Base-by-base conservation (phyloP, 1,139 yeast species). In the Nakaseomyces glabratus region DNA sequence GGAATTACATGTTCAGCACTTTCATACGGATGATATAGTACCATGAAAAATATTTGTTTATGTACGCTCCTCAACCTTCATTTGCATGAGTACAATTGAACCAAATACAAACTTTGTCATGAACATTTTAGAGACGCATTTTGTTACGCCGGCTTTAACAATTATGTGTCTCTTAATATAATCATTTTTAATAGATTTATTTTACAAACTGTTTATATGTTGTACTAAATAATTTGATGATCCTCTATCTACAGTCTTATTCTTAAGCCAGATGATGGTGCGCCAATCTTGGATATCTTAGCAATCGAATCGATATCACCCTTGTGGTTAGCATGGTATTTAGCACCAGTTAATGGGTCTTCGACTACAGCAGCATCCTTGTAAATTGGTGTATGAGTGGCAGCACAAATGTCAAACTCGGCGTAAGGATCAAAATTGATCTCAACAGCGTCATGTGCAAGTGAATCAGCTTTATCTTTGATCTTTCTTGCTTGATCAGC, bases 241-340 rank as follows among this genome's bases (percentile, higher is more conserved):
- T 10, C 24, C 19, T 10, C 5, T 12, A 21, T 10, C 19, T 29
- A 34, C 9, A 34, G 21, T 11, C 16, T 22, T 12, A 62, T 55
- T 52, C 93, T 76, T 52, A 88, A 71, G 15, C 98, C 98, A 19
- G 95, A 81, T n/a, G 95, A 93, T 18, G 93, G 82, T n/a, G 86
- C 85, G 17, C 98, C 98, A 44, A 93, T 76, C 36, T 71, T 65
- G 6, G 96, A 81, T 44, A 93, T 68, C 31, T 69, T 62, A 5
- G 96, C 82, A 43, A 93, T 76, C 37, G 63, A 66, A 62, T 95
- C 90, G 28, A 85, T 52, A 47, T 72, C 71, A 34, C 95, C 97
- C 66, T 81, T 77, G 55, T 76, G 81, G 39, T 73, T 69, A 5
- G 76, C 68, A 48, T 81, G 82, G 57, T 90, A 93, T 54, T 73